These are phyloP conservation scores for Beauveria sp. DNA, from an alignment of 2,329 filamentous ascomycete species.

Conservation along the genomic window DNA sequence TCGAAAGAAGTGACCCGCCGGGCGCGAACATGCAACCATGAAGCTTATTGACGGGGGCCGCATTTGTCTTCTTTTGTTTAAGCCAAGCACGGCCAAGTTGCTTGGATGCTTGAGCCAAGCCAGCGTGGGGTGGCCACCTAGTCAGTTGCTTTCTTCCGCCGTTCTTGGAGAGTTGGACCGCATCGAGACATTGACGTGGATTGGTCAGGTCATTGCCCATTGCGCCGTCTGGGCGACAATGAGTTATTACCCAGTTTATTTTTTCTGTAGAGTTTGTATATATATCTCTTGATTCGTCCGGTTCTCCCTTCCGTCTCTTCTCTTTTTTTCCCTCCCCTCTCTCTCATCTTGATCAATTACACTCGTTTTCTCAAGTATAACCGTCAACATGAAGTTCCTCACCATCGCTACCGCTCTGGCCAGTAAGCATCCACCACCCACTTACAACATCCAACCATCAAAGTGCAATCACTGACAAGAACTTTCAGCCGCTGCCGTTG, in stretches of 20 bases:
- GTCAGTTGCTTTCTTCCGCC: background rate
- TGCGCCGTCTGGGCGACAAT: background rate
- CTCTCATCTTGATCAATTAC: background rate
- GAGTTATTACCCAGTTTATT: slow-evolving; percentile 1
- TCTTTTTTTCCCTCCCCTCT: background rate
- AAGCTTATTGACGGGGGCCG: too few relatives aligned
- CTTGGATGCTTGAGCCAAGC: too few relatives aligned
- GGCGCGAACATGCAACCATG: too few relatives aligned
- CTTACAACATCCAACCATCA: background rate
- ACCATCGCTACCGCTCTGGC: slow-evolving; percentile 1
- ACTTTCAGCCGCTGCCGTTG: background rate
- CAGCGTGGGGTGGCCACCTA: background rate
- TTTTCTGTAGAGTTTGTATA: background rate
- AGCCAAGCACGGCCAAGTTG: too few relatives aligned
- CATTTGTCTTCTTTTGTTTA: background rate
- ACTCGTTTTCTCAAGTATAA: background rate
- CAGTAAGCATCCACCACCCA: background rate
- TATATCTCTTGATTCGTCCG: background rate
- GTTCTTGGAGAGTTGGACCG: too few relatives aligned
- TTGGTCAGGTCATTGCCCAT: too few relatives aligned
- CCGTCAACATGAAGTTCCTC: background rate
- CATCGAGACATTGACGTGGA: too few relatives aligned
- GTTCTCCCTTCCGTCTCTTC: background rate
- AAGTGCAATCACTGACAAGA: background rate
- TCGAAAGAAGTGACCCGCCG: too few relatives aligned